Conservation (phyloP, 352 stramenopile species). For the Achlya hypogyna region DNA sequence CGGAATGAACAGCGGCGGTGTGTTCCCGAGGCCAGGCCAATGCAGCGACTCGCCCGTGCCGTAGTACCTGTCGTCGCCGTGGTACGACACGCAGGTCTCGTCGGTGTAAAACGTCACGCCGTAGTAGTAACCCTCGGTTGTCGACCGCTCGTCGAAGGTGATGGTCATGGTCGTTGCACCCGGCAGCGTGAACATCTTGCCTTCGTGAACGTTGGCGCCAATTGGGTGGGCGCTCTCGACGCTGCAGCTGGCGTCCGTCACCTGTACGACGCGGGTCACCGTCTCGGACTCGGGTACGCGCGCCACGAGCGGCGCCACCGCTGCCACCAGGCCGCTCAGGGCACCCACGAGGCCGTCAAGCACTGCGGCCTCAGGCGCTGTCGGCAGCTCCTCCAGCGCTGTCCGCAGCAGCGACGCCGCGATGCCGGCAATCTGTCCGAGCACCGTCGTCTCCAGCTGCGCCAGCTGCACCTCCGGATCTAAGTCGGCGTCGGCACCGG, state of each 20-base stretch:
- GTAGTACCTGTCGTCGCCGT: constrained; percentile 59
- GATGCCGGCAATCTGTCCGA: not conserved
- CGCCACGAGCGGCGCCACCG: constrained; percentile 28
- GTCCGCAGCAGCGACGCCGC: not conserved
- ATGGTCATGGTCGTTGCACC: constrained; percentile 64
- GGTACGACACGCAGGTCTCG: constrained; percentile 35
- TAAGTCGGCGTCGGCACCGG: too few relatives aligned
- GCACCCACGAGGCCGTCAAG: not conserved
- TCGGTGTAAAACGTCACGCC: constrained; percentile 84
- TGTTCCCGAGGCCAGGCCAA: constrained; percentile 57
- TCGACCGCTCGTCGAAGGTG: constrained; percentile 62
- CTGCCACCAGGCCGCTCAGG: constrained; percentile 30
- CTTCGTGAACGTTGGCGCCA: not conserved
- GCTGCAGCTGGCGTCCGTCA: not conserved
- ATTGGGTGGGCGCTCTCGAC: not conserved
- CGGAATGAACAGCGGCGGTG: constrained; percentile 59
- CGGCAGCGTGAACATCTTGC: constrained; percentile 37
- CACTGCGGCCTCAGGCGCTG: not conserved
- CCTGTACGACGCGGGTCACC: not conserved
- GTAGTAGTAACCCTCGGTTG: constrained; percentile 81
- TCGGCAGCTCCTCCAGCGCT: constrained; percentile 1
- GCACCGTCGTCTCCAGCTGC: not conserved
- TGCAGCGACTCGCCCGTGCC: constrained; percentile 58
- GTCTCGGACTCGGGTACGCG: not conserved
- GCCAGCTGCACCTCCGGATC: too few relatives aligned